phyloP scores from a whole-genome alignment of 192 early-diverging fungal species.

The Mortierella antarctica region DNA sequence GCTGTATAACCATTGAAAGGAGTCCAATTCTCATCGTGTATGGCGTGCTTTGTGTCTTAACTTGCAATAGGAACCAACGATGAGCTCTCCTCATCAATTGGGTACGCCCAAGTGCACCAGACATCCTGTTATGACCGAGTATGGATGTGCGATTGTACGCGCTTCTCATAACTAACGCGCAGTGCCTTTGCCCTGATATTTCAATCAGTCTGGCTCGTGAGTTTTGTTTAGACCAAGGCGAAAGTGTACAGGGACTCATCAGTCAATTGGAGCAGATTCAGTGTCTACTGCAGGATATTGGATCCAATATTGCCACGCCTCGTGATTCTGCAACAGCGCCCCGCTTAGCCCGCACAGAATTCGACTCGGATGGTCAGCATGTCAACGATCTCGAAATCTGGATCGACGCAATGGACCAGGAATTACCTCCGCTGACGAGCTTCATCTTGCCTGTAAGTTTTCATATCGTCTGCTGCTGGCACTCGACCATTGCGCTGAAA shows the following conservation, averaged over 20 bases:
- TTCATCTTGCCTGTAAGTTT: constrained; percentile 85
- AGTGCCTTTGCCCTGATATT: background rate
- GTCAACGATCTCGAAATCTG: constrained; percentile 77
- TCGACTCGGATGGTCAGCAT: constrained; percentile 76
- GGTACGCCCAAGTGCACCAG: constrained; percentile 43
- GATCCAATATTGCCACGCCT: constrained; percentile 90
- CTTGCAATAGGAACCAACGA: constrained; percentile 73
- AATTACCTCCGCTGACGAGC: constrained; percentile 79
- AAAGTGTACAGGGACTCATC: constrained; percentile 61
- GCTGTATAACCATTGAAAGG: background rate
- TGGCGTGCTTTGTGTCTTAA: background rate
- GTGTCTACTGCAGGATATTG: constrained; percentile 88
- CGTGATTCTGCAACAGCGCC: constrained; percentile 64
- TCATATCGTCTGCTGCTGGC: background rate
- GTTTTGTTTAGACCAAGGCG: constrained; percentile 63
- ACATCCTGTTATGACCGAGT: too few species aligned
- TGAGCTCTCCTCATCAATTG: constrained; percentile 81
- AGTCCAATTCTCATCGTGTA: background rate
- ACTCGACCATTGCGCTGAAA: background rate
- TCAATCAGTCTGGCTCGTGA: constrained; percentile 62
- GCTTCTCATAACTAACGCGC: background rate
- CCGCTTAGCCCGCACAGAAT: constrained; percentile 75
- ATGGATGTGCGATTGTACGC: background rate
- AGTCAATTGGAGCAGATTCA: constrained; percentile 75
- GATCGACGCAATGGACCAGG: constrained; percentile 82